Percentiles rank a stretch among this genome's conserved stretches.
Evolutionary conservation across 2,329 filamentous ascomycete genomes (phyloP).

Genomic region (Trematosphaeria pertusa): DNA sequence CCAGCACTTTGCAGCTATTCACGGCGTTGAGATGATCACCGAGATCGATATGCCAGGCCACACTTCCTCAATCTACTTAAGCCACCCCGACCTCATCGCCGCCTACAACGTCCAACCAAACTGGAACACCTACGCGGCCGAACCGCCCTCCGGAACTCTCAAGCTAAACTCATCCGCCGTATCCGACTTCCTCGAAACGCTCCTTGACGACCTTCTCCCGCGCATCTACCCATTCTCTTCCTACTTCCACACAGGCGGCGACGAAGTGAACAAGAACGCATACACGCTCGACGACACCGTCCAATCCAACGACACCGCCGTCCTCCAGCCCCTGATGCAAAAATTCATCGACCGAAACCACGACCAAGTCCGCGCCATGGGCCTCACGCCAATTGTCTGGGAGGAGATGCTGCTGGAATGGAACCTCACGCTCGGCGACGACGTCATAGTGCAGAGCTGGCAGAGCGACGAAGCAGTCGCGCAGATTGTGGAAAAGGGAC

Average conservation of each 20-base stretch:
- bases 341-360: constrained; percentile 77
- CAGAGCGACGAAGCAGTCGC: constrained; percentile 68
- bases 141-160: constrained; percentile 68
- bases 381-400: constrained; percentile 81
- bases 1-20: constrained; percentile 72
- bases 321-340: constrained; percentile 79
- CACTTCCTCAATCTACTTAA: constrained; percentile 70
- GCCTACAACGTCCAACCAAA: constrained; percentile 64
- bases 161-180: constrained; percentile 78
- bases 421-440: constrained; percentile 74
- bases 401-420: constrained; percentile 84
- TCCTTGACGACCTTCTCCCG: constrained; percentile 80
- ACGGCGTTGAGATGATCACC: constrained; percentile 74
- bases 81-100: constrained; percentile 74
- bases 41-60: constrained; percentile 86
- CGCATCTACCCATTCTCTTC: constrained; percentile 64
- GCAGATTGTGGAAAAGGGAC: constrained; percentile 66
- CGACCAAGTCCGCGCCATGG: constrained; percentile 66
- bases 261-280: constrained; percentile 81
- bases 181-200: constrained; percentile 71
- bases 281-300: constrained; percentile 76
- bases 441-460: constrained; percentile 83
- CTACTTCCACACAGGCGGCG: constrained; percentile 87
- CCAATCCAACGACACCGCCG: constrained; percentile 66
- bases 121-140: constrained; percentile 61